Evolutionary conservation across 2,329 filamentous ascomycete species (phyloP).

Genomic region (Neodidymelliopsis sp.): DNA sequence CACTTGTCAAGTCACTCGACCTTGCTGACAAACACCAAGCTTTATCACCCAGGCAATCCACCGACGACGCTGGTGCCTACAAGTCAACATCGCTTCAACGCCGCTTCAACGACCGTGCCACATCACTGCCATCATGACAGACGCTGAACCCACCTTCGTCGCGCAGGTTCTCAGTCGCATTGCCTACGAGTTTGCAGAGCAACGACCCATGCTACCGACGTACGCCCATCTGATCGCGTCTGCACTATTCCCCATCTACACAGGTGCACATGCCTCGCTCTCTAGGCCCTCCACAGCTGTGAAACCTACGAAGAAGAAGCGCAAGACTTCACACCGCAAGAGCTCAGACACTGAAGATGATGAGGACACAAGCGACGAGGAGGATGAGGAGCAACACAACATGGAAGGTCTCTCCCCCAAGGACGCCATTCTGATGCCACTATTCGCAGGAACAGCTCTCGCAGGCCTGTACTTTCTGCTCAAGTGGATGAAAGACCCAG

Average conservation of each 20-base stretch:
- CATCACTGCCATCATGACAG: slow-evolving; percentile 39
- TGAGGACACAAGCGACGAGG: slow-evolving; percentile 43
- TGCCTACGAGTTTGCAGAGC: slow-evolving; percentile 54
- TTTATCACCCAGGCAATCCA: no score
- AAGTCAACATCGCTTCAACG: no score
- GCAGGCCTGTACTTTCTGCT: slow-evolving; percentile 85
- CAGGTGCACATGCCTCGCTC: slow-evolving; percentile 84
- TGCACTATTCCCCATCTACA: slow-evolving; percentile 82
- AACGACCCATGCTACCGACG: slow-evolving; percentile 58
- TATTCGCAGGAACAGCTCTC: slow-evolving; percentile 76
- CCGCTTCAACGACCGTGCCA: no score
- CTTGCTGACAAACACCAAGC: no score
- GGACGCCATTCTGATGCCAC: slow-evolving; percentile 84
- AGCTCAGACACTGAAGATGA: slow-evolving; percentile 31
- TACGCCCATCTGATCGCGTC: slow-evolving; percentile 70
- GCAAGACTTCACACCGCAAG: slow-evolving; percentile 36
- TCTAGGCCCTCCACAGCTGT: slow-evolving; percentile 82
- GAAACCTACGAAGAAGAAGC: slow-evolving; percentile 62
- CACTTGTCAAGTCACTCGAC: no score
- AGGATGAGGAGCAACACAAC: slow-evolving; percentile 61
- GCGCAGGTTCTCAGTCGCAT: slow-evolving; percentile 40
- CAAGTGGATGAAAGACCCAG: slow-evolving; percentile 84
- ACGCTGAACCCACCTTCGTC: slow-evolving; percentile 37
- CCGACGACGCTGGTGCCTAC: no score
- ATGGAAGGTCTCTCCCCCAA: slow-evolving; percentile 75